Evolutionary conservation across 2,329 filamentous ascomycete genomes (phyloP), one percentile per base, ranked within the genome.

Genomic region (Beauveria scarabaeidicola): DNA sequence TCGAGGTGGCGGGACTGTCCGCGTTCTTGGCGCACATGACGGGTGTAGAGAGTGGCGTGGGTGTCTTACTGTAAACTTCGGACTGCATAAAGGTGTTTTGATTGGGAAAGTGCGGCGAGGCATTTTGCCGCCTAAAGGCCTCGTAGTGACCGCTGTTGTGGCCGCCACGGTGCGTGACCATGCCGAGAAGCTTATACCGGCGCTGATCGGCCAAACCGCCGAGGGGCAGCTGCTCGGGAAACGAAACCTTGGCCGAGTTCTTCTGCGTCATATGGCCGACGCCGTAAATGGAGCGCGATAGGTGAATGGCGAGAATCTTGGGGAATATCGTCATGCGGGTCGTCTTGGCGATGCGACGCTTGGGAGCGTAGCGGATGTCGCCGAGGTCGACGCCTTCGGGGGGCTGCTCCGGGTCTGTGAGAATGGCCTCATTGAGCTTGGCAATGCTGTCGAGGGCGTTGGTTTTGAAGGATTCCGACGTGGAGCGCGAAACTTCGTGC

Each of bases 131-230:
- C 38, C 94, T 83, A 72, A 97, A 97, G 1, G 91, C 93, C 72
- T 99, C 94, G 75, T 99, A 99, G 70, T 99, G 94, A 1, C 94
- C 94, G 67, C 91, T 96, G 69, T 96, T 88, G 71, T 99, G 94
- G 63, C 90, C 95, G 41, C 94, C 94, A 68, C 96, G 96, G 70
- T 99, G 94, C 23, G 90, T 96, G 40, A 99, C 91, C 40, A 96
- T 84, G 13, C 88, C 91, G 0, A 96, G 81, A 5, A 99, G 79
- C 67, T 87, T 90, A 74, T 97, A 99, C 69, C 83, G 88, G 64
- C 86, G 88, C 68, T 88, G 86, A 60, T 88, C 82, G 47, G 94
- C 74, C 25, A 97, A 77, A 1, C 91, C 86, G 1, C 94, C 94
- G 3, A 99, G 77, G 0, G 89, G 84, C 2, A 99, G 74, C n/a